A percentile compares a stretch with the other conserved stretches of the same genome.
Conservation (phyloP, 352 stramenopile genomes). For the Paralagenidium karlingii region DNA sequence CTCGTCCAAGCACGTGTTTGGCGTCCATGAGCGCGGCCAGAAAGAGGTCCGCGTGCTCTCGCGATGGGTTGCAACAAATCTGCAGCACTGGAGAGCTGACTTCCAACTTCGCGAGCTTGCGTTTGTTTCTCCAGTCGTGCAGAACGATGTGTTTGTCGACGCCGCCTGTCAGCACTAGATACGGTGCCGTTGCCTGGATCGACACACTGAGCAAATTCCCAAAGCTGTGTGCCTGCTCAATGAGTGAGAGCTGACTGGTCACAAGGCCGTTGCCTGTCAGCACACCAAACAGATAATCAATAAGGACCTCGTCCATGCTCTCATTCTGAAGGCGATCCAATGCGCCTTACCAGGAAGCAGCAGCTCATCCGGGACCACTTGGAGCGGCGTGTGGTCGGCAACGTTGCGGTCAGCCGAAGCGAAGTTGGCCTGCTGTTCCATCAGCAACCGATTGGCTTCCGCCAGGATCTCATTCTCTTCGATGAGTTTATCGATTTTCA, state of each 20-base stretch:
- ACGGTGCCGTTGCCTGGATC: slow-evolving; percentile 14
- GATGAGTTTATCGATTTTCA: slow-evolving; percentile 36
- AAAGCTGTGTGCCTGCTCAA: slow-evolving; percentile 45
- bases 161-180: slow-evolving; percentile 44
- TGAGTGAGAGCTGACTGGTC: slow-evolving; percentile 9
- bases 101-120: slow-evolving; percentile 21
- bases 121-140: slow-evolving; percentile 41
- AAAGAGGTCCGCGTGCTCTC: slow-evolving; percentile 29
- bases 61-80: slow-evolving; percentile 42
- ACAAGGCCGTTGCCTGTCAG: slow-evolving; percentile 14
- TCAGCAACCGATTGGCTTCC: slow-evolving; percentile 54
- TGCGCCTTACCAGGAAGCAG: slow-evolving; percentile 49
- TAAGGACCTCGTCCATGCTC: no score
- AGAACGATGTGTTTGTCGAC: slow-evolving; percentile 63
- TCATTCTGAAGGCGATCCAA: no score
- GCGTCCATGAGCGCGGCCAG: slow-evolving; percentile 62
- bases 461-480: slow-evolving; percentile 67
- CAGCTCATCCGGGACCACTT: slow-evolving; percentile 56
- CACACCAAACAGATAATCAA: no score
- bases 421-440: slow-evolving; percentile 31
- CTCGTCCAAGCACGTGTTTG: slow-evolving; percentile 36
- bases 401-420: slow-evolving; percentile 8
- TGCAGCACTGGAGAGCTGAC: slow-evolving; percentile 37
- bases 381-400: slow-evolving; percentile 1
- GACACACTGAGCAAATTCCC: slow-evolving; percentile 61